These are phyloP conservation scores for Periglandula ipomoeae DNA, from an alignment of 2,329 filamentous ascomycete species.

Conservation along the genomic window DNA sequence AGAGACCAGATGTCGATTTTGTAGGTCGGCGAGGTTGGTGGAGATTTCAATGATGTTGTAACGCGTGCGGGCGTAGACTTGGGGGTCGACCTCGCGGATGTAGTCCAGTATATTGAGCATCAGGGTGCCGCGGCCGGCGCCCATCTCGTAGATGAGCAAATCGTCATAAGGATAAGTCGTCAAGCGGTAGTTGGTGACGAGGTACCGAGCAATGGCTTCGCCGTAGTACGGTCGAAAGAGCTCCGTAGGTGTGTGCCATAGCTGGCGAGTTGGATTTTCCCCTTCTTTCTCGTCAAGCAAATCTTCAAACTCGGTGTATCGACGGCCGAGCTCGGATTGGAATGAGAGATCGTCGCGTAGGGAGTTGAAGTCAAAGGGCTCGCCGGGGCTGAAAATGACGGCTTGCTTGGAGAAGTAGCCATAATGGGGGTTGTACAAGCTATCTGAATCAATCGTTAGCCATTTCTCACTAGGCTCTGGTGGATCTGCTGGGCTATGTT, in stretches of 20 bases:
- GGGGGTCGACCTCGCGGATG: slow-evolving; percentile 79
- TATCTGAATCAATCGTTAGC: slow-evolving; percentile 48
- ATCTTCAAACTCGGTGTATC: slow-evolving; percentile 89
- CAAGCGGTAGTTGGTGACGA: slow-evolving; percentile 92
- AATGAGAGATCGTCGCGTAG: slow-evolving; percentile 83
- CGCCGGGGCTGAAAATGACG: slow-evolving; percentile 88
- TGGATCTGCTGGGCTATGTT: neutral
- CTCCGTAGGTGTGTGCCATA: slow-evolving; percentile 98
- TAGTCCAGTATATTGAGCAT: slow-evolving; percentile 98
- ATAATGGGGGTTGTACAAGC: slow-evolving; percentile 87
- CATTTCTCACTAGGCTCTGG: neutral
- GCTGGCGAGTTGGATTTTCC: slow-evolving; percentile 67
- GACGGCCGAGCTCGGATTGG: slow-evolving; percentile 61
- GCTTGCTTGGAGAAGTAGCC: slow-evolving; percentile 96
- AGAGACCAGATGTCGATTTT: slow-evolving; percentile 59
- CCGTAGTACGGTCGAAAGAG: slow-evolving; percentile 95
- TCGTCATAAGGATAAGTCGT: slow-evolving; percentile 93
- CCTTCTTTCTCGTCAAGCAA: slow-evolving; percentile 61
- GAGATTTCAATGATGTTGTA: slow-evolving; percentile 97
- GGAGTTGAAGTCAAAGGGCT: slow-evolving; percentile 78
- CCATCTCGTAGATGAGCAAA: slow-evolving; percentile 97
- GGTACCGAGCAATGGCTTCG: slow-evolving; percentile 91
- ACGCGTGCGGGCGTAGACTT: slow-evolving; percentile 87
- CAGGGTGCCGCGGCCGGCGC: slow-evolving; percentile 89
- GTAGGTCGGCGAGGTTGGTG: slow-evolving; percentile 65